A percentile compares a stretch with the other conserved stretches of the same genome.
Conservation (phyloP, 805 yeast genomes). For the Wickerhamomyces bovis region DNA sequence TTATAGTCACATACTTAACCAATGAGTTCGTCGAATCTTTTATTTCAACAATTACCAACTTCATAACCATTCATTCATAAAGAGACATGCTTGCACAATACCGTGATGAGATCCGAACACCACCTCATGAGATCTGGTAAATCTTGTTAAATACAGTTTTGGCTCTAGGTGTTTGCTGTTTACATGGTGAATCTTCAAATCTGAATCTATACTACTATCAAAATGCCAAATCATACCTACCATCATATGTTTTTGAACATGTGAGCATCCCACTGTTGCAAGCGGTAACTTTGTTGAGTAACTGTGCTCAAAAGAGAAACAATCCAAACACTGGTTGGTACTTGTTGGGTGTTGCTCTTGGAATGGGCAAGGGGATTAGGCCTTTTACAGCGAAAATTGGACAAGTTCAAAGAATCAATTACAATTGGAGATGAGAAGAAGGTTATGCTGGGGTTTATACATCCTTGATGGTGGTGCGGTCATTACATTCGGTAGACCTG, state of each 20-base stretch:
- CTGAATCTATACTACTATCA: conserved; percentile 52
- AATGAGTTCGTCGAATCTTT: conserved; percentile 37
- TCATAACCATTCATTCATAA: conserved; percentile 57
- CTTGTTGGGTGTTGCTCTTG: conserved; percentile 54
- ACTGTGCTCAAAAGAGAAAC: conserved; percentile 58
- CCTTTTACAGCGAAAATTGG: conserved; percentile 46
- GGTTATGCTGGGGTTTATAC: conserved; percentile 66
- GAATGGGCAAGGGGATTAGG: conserved; percentile 68
- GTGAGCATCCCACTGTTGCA: conserved; percentile 52
- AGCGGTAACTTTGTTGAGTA: conserved; percentile 47
- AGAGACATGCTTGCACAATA: conserved; percentile 42
- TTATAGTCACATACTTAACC: conserved; percentile 25
- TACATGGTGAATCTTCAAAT: conserved; percentile 46
- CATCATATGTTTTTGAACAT: conserved; percentile 47
- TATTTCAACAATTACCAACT: conserved; percentile 56
- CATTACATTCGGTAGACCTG: conserved; percentile 60
- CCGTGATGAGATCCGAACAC: conserved; percentile 34
- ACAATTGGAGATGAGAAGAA: conserved; percentile 48
- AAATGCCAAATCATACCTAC: conserved; percentile 41
- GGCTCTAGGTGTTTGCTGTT: conserved; percentile 67
- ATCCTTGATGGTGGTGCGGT: conserved; percentile 63
- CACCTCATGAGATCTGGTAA: conserved; percentile 43
- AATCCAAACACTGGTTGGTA: conserved; percentile 68
- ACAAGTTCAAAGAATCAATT: conserved; percentile 32
- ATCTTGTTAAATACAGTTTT: conserved; percentile 49